Evolutionary conservation across 2,329 filamentous ascomycete genomes (phyloP).

Genomic region (Diaporthe nobilis): DNA sequence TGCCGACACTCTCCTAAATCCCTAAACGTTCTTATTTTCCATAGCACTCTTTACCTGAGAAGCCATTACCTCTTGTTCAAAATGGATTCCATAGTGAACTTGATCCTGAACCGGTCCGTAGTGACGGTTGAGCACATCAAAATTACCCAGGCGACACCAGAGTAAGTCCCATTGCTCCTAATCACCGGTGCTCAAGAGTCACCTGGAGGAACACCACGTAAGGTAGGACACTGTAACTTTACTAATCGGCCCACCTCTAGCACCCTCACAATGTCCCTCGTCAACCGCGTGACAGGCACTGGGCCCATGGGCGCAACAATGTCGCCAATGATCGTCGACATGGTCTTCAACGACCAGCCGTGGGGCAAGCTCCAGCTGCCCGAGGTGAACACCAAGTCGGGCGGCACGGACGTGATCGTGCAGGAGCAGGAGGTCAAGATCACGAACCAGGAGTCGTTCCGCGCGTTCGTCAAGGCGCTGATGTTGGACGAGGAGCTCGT

Average conservation of each 20-base stretch:
- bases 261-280: slow-evolving; percentile 49
- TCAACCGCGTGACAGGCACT: slow-evolving; percentile 50
- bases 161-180: slow-evolving; percentile 46
- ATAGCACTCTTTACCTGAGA: background rate
- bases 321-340: slow-evolving; percentile 48
- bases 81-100: slow-evolving; percentile 49
- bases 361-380: slow-evolving; percentile 51
- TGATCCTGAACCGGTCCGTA: slow-evolving; percentile 48
- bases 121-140: slow-evolving; percentile 50
- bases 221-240: background rate
- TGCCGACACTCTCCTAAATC: background rate
- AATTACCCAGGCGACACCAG: slow-evolving; percentile 49
- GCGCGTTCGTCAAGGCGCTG: slow-evolving; percentile 50
- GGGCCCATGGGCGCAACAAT: slow-evolving; percentile 51
- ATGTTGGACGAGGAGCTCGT: slow-evolving; percentile 48
- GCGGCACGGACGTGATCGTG: slow-evolving; percentile 48
- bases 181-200: too few relatives aligned
- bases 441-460: slow-evolving; percentile 48
- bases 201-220: background rate
- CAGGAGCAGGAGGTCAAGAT: slow-evolving; percentile 49
- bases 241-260: slow-evolving; percentile 43
- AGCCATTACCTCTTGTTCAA: background rate
- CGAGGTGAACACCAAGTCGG: slow-evolving; percentile 48
- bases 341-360: slow-evolving; percentile 49
- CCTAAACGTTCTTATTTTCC: background rate